A percentile compares a stretch with the other conserved stretches of the same genome.
phyloP scores from a whole-genome alignment of 1,284 basidiomycete species.

The Cutaneotrichosporon sp. region DNA sequence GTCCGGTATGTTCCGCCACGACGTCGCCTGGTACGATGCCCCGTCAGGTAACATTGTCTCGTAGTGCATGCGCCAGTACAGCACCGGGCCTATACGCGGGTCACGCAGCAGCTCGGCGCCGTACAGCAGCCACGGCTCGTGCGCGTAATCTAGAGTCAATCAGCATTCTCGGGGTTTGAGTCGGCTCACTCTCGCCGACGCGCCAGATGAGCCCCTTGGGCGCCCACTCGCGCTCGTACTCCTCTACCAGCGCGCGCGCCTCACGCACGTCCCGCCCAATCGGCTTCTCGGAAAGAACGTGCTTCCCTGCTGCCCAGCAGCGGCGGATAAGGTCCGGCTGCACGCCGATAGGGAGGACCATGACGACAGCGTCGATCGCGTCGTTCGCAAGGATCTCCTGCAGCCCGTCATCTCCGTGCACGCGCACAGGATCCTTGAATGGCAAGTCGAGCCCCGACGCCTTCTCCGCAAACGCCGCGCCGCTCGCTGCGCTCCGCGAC shows the following conservation, averaged over 20 bases:
- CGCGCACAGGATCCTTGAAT: constrained; percentile 43
- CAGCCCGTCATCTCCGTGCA: constrained; percentile 56
- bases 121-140: constrained; percentile 57
- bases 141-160: constrained; percentile 56
- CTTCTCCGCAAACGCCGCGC: constrained; percentile 51
- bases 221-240: constrained; percentile 61
- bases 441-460: constrained; percentile 30
- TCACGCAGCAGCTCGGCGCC: constrained; percentile 57
- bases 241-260: constrained; percentile 60
- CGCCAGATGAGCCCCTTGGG: constrained; percentile 70
- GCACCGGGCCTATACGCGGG: constrained; percentile 55
- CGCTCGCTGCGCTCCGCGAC: constrained; percentile 66
- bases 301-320: constrained; percentile 61
- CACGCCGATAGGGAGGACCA: constrained; percentile 68
- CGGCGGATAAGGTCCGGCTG: constrained; percentile 65
- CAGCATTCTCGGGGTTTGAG: too few species aligned
- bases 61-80: constrained; percentile 48
- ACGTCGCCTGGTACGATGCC: constrained; percentile 70
- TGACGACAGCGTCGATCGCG: constrained; percentile 66
- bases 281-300: constrained; percentile 74
- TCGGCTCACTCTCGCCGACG: constrained; percentile 64
- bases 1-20: constrained; percentile 75
- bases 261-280: constrained; percentile 64
- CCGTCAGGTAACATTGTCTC: constrained; percentile 58
- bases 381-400: constrained; percentile 60